These are phyloP conservation scores for Vaccinium macrocarpon DNA, from an alignment of 148 eudicot species.

Conservation along the genomic window DNA sequence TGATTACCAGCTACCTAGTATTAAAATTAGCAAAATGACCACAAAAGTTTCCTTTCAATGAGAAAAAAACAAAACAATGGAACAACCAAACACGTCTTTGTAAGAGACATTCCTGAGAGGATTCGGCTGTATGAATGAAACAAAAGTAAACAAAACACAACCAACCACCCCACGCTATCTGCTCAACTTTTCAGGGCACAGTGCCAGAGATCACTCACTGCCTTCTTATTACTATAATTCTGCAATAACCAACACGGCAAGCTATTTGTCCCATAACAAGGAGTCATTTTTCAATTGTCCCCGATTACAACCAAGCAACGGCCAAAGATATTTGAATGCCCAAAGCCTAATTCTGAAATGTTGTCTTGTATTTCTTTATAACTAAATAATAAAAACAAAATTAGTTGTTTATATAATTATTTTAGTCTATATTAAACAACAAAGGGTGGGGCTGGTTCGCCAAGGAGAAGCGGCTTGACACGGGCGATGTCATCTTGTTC, in stretches of 20 bases:
- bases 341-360: too few relatives aligned
- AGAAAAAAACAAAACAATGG: neutral
- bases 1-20: slow-evolving; percentile 13
- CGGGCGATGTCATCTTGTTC: too few relatives aligned
- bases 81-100: neutral
- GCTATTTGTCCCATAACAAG: neutral
- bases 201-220: slow-evolving; percentile 11
- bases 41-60: neutral
- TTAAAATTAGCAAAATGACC: neutral
- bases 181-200: slow-evolving; percentile 3
- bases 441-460: too few relatives aligned
- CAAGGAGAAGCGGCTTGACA: too few relatives aligned
- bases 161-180: neutral
- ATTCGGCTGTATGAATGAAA: neutral
- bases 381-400: too few relatives aligned
- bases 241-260: slow-evolving; percentile 15
- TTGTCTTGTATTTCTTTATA: too few relatives aligned
- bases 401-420: too few relatives aligned
- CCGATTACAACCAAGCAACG: too few relatives aligned
- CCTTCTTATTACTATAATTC: neutral
- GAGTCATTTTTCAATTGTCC: too few relatives aligned
- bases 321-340: too few relatives aligned
- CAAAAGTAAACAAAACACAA: neutral
- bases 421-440: too few relatives aligned
- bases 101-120: neutral